A percentile compares a stretch with the other conserved stretches of the same genome.
Evolutionary conservation across 805 yeast species (phyloP).

Genomic region (Cyberlindnera amylophila): DNA sequence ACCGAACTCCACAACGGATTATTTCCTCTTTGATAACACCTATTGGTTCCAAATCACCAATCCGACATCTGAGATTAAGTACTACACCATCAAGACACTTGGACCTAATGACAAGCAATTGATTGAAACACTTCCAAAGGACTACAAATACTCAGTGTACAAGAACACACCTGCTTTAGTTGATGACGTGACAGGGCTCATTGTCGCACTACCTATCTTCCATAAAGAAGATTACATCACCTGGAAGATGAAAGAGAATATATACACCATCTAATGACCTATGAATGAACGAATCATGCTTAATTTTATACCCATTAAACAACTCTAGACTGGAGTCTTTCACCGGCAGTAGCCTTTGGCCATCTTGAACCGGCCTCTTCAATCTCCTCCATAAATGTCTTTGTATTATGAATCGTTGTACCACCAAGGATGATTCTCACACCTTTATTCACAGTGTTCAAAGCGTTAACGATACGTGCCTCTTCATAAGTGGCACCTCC

Average conservation of each 20-base stretch:
- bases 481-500: constrained; percentile 96
- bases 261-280: constrained; percentile 12
- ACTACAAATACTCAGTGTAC: constrained; percentile 15
- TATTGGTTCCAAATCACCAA: constrained; percentile 33
- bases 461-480: constrained; percentile 72
- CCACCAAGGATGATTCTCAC: constrained; percentile 81
- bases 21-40: constrained; percentile 38
- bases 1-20: constrained; percentile 27
- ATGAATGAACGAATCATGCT: neutral
- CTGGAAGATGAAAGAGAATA: constrained; percentile 22
- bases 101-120: constrained; percentile 13
- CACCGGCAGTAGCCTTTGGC: constrained; percentile 24
- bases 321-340: constrained; percentile 13
- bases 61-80: constrained; percentile 1
- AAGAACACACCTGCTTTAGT: constrained; percentile 21
- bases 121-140: constrained; percentile 6
- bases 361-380: constrained; percentile 36
- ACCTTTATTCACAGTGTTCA: constrained; percentile 51
- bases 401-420: constrained; percentile 51
- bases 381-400: constrained; percentile 30
- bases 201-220: constrained; percentile 17
- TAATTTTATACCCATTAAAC: neutral
- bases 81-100: constrained; percentile 17
- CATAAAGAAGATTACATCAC: constrained; percentile 5
- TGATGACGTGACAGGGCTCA: constrained; percentile 10